These are phyloP conservation scores for Gigaspora rosea DNA, from an alignment of 192 early-diverging fungal genomes.

Conservation along the genomic window DNA sequence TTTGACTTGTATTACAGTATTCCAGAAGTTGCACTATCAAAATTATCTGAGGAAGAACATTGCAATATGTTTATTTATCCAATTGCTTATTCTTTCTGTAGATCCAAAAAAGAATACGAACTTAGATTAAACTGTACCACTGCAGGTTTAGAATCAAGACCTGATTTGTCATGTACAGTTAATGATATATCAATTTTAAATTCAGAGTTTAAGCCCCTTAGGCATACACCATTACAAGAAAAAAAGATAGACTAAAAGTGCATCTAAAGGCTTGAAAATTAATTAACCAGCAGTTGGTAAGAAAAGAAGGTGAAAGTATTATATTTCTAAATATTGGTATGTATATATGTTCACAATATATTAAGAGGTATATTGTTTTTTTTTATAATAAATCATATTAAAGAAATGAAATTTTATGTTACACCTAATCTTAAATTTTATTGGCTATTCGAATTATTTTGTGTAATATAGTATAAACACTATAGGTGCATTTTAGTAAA, in stretches of 20 bases:
- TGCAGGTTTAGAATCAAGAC: constrained; percentile 21
- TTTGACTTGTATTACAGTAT: constrained; percentile 21
- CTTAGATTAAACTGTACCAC: constrained; percentile 8
- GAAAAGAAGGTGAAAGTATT: constrained; percentile 19
- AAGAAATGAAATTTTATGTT: too few relatives aligned
- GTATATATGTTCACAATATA: not conserved
- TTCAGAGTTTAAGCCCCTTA: constrained; percentile 31
- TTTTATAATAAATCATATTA: constrained; percentile 17
- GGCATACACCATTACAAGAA: constrained; percentile 20
- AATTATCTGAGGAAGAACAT: not conserved
- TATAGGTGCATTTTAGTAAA: too few relatives aligned
- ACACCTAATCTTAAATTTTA: too few relatives aligned
- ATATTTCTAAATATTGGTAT: constrained; percentile 34
- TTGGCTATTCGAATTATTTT: too few relatives aligned
- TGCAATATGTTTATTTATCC: constrained; percentile 29
- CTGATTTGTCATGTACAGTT: constrained; percentile 10
- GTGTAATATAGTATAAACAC: too few relatives aligned
- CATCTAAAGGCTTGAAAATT: constrained; percentile 29
- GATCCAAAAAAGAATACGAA: constrained; percentile 13
- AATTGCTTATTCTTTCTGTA: constrained; percentile 23
- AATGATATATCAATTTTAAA: constrained; percentile 25
- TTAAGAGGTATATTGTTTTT: not conserved
- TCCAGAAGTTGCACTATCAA: constrained; percentile 32
- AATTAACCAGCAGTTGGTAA: constrained; percentile 27
- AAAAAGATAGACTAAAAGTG: not conserved